A percentile compares a stretch with the other conserved stretches of the same genome.
Conservation (phyloP, 768 basidiomycete genomes). For the Favolaschia claudopus region DNA sequence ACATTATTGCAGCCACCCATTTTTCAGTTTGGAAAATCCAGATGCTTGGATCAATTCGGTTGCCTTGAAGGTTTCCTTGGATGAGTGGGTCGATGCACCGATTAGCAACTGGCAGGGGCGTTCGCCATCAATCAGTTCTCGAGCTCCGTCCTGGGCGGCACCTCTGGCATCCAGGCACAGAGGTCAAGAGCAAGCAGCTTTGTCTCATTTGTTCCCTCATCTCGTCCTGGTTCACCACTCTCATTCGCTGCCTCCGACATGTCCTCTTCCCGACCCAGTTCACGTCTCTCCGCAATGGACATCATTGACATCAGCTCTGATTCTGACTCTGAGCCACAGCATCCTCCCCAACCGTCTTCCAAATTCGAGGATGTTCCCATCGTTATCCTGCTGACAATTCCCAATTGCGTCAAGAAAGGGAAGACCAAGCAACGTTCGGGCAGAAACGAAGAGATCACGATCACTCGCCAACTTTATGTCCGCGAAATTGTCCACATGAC, state of each 20-base stretch:
- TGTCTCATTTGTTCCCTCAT: background rate
- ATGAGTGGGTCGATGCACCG: background rate
- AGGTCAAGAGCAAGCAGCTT: background rate
- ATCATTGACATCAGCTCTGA: too few relatives aligned
- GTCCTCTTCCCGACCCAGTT: background rate
- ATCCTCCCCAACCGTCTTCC: too few relatives aligned
- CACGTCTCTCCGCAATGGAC: slow-evolving; percentile 2
- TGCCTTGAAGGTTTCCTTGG: slow-evolving; percentile 3
- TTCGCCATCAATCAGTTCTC: background rate
- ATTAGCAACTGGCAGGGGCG: background rate
- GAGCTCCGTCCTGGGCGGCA: background rate
- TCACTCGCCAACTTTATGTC: background rate
- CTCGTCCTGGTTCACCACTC: background rate
- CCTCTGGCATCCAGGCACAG: background rate
- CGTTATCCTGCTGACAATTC: background rate
- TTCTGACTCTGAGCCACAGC: too few relatives aligned
- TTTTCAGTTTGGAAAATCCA: slow-evolving; percentile 6
- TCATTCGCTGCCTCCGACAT: background rate
- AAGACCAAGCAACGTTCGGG: too few relatives aligned
- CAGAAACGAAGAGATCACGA: background rate
- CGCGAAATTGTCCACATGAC: background rate
- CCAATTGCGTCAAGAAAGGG: background rate
- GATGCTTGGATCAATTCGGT: background rate
- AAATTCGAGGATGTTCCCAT: background rate
- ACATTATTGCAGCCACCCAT: background rate